Conservation (phyloP, 352 stramenopile species). For the Globisporangium orthogonon region DNA sequence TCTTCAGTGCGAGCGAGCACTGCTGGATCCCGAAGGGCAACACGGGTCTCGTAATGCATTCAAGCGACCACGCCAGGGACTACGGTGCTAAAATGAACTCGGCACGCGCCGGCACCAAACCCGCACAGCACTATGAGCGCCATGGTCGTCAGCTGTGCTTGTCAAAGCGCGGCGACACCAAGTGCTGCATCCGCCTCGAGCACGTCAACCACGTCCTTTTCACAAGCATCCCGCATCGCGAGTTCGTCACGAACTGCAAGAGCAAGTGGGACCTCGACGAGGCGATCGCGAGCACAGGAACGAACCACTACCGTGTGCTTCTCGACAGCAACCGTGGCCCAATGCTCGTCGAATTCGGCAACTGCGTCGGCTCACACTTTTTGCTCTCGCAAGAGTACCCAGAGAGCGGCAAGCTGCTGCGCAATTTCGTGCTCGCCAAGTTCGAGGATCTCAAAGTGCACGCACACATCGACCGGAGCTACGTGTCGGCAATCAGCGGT, state of each 20-base stretch:
- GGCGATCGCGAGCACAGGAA: slow-evolving; percentile 56
- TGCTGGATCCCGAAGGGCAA: slow-evolving; percentile 70
- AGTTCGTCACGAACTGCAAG: slow-evolving; percentile 66
- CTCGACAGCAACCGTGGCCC: slow-evolving; percentile 67
- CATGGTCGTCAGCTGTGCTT: slow-evolving; percentile 34
- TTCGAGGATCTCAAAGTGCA: slow-evolving; percentile 56
- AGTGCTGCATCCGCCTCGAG: slow-evolving; percentile 64
- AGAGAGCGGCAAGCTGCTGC: slow-evolving; percentile 35
- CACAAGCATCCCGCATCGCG: slow-evolving; percentile 19
- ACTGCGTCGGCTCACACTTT: slow-evolving; percentile 70
- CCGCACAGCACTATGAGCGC: slow-evolving; percentile 13
- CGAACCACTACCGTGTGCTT: slow-evolving; percentile 75
- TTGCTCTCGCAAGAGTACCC: slow-evolving; percentile 44
- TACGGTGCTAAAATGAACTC: slow-evolving; percentile 62
- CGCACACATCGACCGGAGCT: slow-evolving; percentile 70
- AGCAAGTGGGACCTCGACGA: slow-evolving; percentile 81
- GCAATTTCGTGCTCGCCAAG: slow-evolving; percentile 56
- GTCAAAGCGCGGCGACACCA: slow-evolving; percentile 51
- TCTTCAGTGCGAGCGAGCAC: slow-evolving; percentile 23
- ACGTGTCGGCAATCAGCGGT: slow-evolving; percentile 57
- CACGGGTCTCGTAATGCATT: slow-evolving; percentile 62
- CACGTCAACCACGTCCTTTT: slow-evolving; percentile 37
- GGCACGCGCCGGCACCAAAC: slow-evolving; percentile 50
- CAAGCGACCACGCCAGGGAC: slow-evolving; percentile 42
- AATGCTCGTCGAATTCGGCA: slow-evolving; percentile 81